Evolutionary conservation across 2,329 filamentous ascomycete species (phyloP).

Genomic region (Penicillium sp.): DNA sequence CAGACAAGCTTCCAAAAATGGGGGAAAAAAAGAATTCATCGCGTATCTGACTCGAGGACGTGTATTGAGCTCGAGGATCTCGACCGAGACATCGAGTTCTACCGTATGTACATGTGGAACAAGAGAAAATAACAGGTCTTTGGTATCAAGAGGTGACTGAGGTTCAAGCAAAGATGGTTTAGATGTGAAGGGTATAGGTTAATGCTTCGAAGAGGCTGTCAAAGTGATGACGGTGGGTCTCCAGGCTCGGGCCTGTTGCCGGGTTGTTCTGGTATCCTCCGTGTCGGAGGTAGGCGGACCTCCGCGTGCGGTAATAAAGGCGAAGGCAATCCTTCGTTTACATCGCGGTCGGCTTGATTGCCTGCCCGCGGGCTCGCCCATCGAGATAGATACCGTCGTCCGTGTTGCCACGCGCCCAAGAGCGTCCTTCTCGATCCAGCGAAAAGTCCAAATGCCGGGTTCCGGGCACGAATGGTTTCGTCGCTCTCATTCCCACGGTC

Average conservation of each 20-base stretch:
- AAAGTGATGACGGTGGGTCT: slow-evolving; percentile 8
- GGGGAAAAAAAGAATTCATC: background rate
- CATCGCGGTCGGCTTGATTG: slow-evolving; percentile 2
- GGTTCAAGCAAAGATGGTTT: background rate
- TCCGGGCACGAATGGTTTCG: slow-evolving; percentile 1
- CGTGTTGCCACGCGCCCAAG: slow-evolving; percentile 24
- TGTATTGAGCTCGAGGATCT: background rate
- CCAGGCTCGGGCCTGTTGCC: background rate
- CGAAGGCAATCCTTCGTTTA: slow-evolving; percentile 11
- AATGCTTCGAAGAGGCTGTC: background rate
- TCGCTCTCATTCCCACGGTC: background rate
- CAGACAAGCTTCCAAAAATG: background rate
- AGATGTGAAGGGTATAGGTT: background rate
- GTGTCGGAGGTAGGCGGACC: slow-evolving; percentile 1
- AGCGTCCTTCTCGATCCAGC: slow-evolving; percentile 29
- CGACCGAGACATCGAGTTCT: slow-evolving; percentile 2
- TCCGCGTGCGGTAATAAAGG: slow-evolving; percentile 15
- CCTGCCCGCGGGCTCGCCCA: slow-evolving; percentile 25
- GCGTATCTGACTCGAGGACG: background rate
- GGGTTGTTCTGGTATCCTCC: background rate
- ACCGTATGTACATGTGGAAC: slow-evolving; percentile 18
- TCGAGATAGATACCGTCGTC: slow-evolving; percentile 24
- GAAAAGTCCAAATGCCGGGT: slow-evolving; percentile 17
- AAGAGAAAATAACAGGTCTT: background rate
- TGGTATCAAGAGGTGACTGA: background rate